A percentile compares a stretch with the other conserved stretches of the same genome.
These are phyloP conservation scores for Sclerotinia nivalis DNA, from an alignment of 2,329 filamentous ascomycete species.

Conservation along the genomic window DNA sequence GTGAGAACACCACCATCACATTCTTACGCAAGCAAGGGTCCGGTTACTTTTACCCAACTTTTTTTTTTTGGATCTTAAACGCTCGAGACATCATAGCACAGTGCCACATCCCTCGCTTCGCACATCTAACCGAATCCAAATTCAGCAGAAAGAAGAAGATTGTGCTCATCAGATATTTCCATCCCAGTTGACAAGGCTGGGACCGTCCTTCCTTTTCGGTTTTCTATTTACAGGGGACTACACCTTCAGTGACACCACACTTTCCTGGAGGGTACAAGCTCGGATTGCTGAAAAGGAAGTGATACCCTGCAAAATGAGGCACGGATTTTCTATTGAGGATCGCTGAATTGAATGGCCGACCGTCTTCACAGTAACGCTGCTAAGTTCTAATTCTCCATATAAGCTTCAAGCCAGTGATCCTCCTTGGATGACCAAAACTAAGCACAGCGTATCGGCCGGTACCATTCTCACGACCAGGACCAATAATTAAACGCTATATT, in stretches of 20 bases:
- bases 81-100: constrained; percentile 19
- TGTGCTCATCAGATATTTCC: constrained; percentile 2
- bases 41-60: background rate
- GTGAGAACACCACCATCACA: background rate
- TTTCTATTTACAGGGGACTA: constrained; percentile 5
- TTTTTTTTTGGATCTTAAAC: constrained; percentile 6
- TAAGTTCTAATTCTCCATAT: background rate
- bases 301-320: constrained; percentile 13
- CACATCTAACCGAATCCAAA: background rate
- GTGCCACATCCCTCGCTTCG: constrained; percentile 1
- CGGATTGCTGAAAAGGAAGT: constrained; percentile 19
- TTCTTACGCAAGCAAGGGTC: constrained; percentile 15
- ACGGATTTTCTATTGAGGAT: constrained; percentile 8
- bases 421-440: background rate
- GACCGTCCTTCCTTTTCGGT: constrained; percentile 19
- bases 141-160: constrained; percentile 6
- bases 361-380: background rate
- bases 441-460: background rate
- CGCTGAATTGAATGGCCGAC: constrained; percentile 6
- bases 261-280: constrained; percentile 16
- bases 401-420: constrained; percentile 16
- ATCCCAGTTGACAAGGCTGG: constrained; percentile 23
- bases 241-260: constrained; percentile 6
- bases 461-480: background rate
- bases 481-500: background rate